A percentile compares a stretch with the other conserved stretches of the same genome.
Conservation (phyloP, 148 eudicot genomes). For the Rhododendron vialii region DNA sequence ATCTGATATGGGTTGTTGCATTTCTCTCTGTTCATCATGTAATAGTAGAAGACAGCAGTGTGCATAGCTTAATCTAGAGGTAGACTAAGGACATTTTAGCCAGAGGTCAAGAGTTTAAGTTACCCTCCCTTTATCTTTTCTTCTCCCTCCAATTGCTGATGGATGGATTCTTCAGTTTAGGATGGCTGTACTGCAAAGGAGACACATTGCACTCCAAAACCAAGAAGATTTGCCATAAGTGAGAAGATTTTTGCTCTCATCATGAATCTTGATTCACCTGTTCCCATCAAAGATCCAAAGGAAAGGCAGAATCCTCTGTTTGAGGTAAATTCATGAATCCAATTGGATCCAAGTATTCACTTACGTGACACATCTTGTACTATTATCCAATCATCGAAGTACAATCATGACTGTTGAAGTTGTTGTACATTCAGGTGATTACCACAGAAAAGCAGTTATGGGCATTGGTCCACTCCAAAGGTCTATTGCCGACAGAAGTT, state of each 20-base stretch:
- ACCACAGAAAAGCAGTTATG: constrained; percentile 60
- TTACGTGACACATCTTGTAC: neutral
- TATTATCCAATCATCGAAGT: neutral
- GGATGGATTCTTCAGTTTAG: constrained; percentile 1
- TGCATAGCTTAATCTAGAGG: neutral
- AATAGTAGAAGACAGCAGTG: neutral
- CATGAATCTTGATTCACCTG: constrained; percentile 37
- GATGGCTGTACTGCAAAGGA: neutral
- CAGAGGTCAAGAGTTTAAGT: neutral
- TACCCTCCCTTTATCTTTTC: neutral
- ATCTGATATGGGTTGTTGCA: neutral
- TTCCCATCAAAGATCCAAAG: constrained; percentile 23
- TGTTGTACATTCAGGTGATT: constrained; percentile 39
- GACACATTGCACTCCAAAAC: neutral
- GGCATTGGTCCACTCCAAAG: constrained; percentile 57
- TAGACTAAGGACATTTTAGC: neutral
- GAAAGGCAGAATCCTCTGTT: constrained; percentile 25
- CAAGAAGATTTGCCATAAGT: constrained; percentile 3
- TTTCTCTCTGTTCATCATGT: neutral
- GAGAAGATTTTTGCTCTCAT: constrained; percentile 9
- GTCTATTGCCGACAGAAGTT: constrained; percentile 48
- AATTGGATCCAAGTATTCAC: neutral
- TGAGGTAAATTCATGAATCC: constrained; percentile 43
- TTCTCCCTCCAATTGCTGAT: constrained; percentile 1
- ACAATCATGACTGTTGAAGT: neutral